A percentile compares a stretch with the other conserved stretches of the same genome.
These are phyloP conservation scores for Trichophyton equinum DNA, from an alignment of 2,329 filamentous ascomycete genomes.

Conservation along the genomic window DNA sequence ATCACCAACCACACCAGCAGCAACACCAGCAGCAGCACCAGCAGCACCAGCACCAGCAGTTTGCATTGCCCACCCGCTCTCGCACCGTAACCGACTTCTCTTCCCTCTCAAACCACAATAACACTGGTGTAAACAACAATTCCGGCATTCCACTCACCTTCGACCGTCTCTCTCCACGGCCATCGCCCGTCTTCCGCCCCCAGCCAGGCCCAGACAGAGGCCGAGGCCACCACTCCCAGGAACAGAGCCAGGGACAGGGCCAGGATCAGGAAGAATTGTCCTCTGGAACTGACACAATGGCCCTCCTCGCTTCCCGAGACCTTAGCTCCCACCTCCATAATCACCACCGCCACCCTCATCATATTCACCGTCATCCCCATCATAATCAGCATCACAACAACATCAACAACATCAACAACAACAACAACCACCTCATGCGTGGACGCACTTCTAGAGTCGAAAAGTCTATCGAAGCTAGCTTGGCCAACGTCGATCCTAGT, in stretches of 20 bases:
- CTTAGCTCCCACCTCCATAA: not conserved
- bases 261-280: not conserved
- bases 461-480: constrained; percentile 51
- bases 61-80: not conserved
- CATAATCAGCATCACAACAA: not conserved
- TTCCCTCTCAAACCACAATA: not conserved
- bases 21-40: no score
- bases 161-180: not conserved
- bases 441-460: constrained; percentile 37
- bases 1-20: no score
- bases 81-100: not conserved
- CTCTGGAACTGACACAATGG: not conserved
- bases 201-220: not conserved
- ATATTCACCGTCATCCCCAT: no score
- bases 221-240: not conserved
- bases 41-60: not conserved
- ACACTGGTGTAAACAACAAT: not conserved
- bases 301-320: constrained; percentile 1
- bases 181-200: constrained; percentile 1
- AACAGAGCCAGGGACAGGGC: not conserved
- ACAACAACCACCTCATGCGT: not conserved
- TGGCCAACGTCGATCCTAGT: constrained; percentile 44
- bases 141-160: constrained; percentile 1
- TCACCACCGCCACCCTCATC: no score
- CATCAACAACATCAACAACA: no score